Evolutionary conservation across 2,329 filamentous ascomycete species (phyloP), one percentile per base, ranked within the genome.

Genomic region (Raffaelea ambrosiae): DNA sequence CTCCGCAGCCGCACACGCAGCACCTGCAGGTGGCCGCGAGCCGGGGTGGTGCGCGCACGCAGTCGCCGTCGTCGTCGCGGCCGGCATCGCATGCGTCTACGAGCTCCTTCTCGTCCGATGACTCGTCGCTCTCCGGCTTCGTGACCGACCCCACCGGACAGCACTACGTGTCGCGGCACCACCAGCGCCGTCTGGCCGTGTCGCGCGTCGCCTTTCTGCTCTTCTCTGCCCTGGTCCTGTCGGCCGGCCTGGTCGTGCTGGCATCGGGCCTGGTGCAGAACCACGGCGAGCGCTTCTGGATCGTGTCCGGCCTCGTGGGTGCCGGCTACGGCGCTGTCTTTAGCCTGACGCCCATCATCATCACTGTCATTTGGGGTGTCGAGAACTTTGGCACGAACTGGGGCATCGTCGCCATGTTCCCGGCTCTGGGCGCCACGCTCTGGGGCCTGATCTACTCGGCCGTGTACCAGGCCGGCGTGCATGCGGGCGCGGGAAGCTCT

Each of bases 351-450:
- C 93, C 93, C 2, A 90, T 97, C 54, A 87, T 97, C 48, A 85
- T 96, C 56, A 88, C 84, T n/a, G 89, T 96, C 10, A 91, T 98
- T 41, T 98, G 93, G 93, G 93, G 93, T 22, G 89, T 95, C 0
- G 90, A 97, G 70, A 98, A 97, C 63, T 97, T 98, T 62, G 93
- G 88, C 49, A 98, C 93, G 0, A 97, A 98, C 59, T 98, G 91
- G 82, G 93, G 93, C 10, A 90, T 97, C 52, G 82, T 97, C 8
- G 89, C 90, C 39, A 93, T 94, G 73, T 83, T 91, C 48, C 93
- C 93, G 3, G 93, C 93, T 0, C 67, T 86, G 0, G 93, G 91
- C 0, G 89, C 91, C 0, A 88, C 88, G 0, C 75, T 95, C 29
- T 98, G 91, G 89, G 88, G 90, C 0, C 65, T 93, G 1, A 70